These are phyloP conservation scores for Fusarium begoniae DNA, from an alignment of 2,329 filamentous ascomycete species.

Conservation along the genomic window DNA sequence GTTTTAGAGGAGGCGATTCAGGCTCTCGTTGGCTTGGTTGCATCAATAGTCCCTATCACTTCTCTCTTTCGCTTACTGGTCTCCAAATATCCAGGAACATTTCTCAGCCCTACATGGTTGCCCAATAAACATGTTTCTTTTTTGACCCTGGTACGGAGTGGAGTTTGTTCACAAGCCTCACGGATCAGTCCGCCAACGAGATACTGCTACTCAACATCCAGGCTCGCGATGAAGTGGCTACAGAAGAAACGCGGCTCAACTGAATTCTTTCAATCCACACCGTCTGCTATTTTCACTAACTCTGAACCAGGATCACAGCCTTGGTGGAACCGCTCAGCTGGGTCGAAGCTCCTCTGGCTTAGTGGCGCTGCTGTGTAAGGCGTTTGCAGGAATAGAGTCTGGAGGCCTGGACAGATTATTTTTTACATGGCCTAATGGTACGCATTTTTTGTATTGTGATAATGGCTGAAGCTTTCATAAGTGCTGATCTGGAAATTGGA, in stretches of 20 bases:
- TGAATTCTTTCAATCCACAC: background rate
- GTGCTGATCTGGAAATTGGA: background rate
- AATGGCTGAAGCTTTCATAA: background rate
- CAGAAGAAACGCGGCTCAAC: background rate
- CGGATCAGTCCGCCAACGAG: too few species aligned
- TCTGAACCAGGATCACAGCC: fast-evolving
- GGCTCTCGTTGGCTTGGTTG: background rate
- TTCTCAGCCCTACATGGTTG: background rate
- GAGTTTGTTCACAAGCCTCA: fast-evolving
- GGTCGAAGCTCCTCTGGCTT: background rate
- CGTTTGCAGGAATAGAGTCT: too few species aligned
- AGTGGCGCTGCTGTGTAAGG: background rate
- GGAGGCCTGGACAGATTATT: fast-evolving
- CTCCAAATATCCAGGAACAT: fast-evolving
- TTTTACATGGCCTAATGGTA: background rate
- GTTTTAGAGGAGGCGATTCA: background rate
- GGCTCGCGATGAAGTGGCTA: fast-evolving
- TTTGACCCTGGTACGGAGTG: background rate
- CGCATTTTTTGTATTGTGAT: background rate
- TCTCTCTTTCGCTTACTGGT: background rate
- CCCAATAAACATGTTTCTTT: background rate
- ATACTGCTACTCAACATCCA: too few species aligned
- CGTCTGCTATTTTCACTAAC: background rate
- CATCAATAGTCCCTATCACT: background rate
- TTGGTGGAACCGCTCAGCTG: background rate